Conservation (phyloP, 2,329 filamentous ascomycete genomes). For the Ascochyta fabae region DNA sequence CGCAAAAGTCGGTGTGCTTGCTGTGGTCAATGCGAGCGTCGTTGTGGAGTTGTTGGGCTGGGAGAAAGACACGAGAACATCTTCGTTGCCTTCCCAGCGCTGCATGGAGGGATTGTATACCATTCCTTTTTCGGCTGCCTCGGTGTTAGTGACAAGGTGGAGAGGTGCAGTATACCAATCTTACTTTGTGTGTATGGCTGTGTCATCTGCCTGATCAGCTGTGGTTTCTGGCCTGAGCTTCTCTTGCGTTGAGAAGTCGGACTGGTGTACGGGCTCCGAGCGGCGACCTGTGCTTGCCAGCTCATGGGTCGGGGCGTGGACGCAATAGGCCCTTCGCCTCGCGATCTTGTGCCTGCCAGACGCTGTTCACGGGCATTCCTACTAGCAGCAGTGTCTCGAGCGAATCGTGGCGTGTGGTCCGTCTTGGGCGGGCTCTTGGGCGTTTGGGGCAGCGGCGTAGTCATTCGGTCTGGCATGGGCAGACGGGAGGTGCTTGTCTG, state of each 20-base stretch:
- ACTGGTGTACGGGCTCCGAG: slow-evolving; percentile 58
- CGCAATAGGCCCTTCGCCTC: slow-evolving; percentile 57
- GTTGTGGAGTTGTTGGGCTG: slow-evolving; percentile 56
- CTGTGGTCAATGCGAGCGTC: slow-evolving; percentile 48
- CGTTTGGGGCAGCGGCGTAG: slow-evolving; percentile 56
- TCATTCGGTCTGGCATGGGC: slow-evolving; percentile 53
- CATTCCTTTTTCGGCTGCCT: slow-evolving; percentile 87
- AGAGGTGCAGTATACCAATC: slow-evolving; percentile 31
- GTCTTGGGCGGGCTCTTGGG: slow-evolving; percentile 62
- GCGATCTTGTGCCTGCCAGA: slow-evolving; percentile 54
- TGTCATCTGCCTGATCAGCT: slow-evolving; percentile 85
- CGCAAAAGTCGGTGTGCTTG: slow-evolving; percentile 51
- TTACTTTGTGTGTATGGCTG: slow-evolving; percentile 81
- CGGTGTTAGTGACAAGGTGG: slow-evolving; percentile 21
- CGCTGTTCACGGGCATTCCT: slow-evolving; percentile 69
- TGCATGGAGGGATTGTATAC: slow-evolving; percentile 87
- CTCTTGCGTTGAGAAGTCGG: slow-evolving; percentile 57
- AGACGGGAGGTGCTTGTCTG: slow-evolving; percentile 56
- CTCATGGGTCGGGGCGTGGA: slow-evolving; percentile 59
- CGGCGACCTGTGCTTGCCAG: slow-evolving; percentile 63
- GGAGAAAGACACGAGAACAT: slow-evolving; percentile 77
- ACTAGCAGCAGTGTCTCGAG: slow-evolving; percentile 70
- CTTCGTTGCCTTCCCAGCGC: slow-evolving; percentile 97
- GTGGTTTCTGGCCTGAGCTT: slow-evolving; percentile 72
- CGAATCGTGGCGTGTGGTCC: slow-evolving; percentile 66